Conservation (phyloP, 495 filamentous ascomycete genomes). For the Neurospora africana region DNA sequence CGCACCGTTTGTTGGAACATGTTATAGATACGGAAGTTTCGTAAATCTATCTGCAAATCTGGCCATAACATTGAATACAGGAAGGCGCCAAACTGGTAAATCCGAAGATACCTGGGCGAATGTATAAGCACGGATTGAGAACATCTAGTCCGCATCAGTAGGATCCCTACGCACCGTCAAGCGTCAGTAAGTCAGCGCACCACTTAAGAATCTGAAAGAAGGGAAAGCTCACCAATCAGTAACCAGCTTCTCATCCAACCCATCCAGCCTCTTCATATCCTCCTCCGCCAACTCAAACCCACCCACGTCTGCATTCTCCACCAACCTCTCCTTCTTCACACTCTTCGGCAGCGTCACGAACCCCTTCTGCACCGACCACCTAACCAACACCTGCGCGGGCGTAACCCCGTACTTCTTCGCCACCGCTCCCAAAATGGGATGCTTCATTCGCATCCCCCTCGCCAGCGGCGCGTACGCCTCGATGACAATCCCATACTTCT, state of each 20-base stretch:
- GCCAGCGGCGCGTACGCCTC: constrained; percentile 59
- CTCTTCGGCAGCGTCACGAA: constrained; percentile 71
- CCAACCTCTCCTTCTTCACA: constrained; percentile 48
- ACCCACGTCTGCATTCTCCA: constrained; percentile 55
- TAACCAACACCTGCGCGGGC: constrained; percentile 51
- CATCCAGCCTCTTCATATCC: constrained; percentile 56
- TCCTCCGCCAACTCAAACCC: constrained; percentile 51
- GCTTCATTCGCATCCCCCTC: constrained; percentile 44
- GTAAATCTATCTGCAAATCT: no score
- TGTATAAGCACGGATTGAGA: background rate
- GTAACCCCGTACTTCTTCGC: constrained; percentile 48
- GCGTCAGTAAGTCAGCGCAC: background rate
- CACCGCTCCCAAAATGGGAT: constrained; percentile 39
- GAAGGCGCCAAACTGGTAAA: background rate
- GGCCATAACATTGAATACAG: background rate
- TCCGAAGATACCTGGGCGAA: background rate
- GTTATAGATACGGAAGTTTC: background rate
- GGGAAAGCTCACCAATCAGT: constrained; percentile 40
- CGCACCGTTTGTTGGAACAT: background rate
- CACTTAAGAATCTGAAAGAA: background rate
- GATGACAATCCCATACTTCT: constrained; percentile 43
- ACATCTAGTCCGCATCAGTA: background rate
- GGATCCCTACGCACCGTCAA: background rate
- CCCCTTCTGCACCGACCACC: constrained; percentile 60
- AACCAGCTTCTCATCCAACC: constrained; percentile 56